Evolutionary conservation across 2,329 filamentous ascomycete genomes (phyloP), one percentile per base, ranked within the genome.

Genomic region (Aspergillus oerlinghausenensis): DNA sequence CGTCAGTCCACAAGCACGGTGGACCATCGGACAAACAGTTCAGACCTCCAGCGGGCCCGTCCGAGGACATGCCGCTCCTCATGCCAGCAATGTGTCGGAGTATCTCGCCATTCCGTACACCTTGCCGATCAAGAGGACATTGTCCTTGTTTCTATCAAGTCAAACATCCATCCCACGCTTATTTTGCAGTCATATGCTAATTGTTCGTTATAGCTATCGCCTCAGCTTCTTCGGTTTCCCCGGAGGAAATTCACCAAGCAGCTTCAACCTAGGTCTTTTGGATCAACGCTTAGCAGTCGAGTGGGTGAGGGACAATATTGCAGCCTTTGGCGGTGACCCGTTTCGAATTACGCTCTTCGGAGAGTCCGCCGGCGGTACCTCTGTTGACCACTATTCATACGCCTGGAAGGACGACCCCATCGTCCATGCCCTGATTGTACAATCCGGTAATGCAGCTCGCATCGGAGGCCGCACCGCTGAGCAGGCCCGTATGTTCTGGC

Each of bases 221-320:
- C 10, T 32, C 10, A 32, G 29, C 29, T 11, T 32, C 29, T 32
- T 32, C 29, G 29, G 29, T 4, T 32, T 32, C 4, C 29, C 29
- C 4, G n/a, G n/a, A n/a, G 29, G 29, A 32, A 32, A 32, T 32
- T 32, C 10, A 14, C 29, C 29, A 32, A 32, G 10, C 29, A 32
- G 29, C 29, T 14, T 32, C 29, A 32, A 32, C 29, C 29, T 32
- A 32, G 29, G 29, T 32, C 29, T 32, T 1, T 4, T 32, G 11
- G 29, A 32, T 32, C 29, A 32, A 14, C 29, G 29, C 10, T 11
- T 49, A 23, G 47, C 14, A 25, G 23, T 59, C 25, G 54, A 59
- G 50, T 59, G 56, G 56, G 54, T 59, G 5, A 38, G 49, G 7
- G 23, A 19, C 28, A 59, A 59, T n/a, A 59, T 59, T 17, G 54